Base-by-base conservation (phyloP, 106 monocot species). In the Dioscorea dumetorum region DNA sequence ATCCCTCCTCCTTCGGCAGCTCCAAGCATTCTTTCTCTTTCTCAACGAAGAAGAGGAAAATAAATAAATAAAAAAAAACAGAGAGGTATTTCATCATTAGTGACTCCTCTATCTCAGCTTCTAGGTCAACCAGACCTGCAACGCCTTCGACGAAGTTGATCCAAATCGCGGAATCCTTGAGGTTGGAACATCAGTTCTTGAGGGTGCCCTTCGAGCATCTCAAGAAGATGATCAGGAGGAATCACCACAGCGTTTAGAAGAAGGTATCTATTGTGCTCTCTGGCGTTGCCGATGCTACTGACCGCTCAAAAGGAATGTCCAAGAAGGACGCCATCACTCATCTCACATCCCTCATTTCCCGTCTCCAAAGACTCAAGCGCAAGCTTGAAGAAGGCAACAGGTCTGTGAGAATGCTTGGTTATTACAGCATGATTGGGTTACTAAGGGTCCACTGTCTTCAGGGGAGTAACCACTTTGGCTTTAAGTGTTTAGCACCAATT, bases 381-480 rank as follows among this genome's bases (percentile, higher is more conserved):
- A 97, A 97, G 92, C 72, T 88, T 48, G 95, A 91, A 62, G 95
- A 95, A 64, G 85, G 88, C 16, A 74, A 35, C 35, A 65, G 71
- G 64, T 53, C 23, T 67, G 88, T 0, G 95, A 91, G 84, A 77
- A 64, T 48, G n/a, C n/a, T n/a, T n/a, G n/a, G n/a, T n/a, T n/a
- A n/a, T n/a, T n/a, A 91, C 61, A 91, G 95, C 78, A 97, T 97
- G 91, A 76, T 97, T 41, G 95, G 95, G 12, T 70, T 97, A 78
- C 75, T 97, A 19, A 64, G 91, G 49, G 88, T 97, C 50, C 95
- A 97, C 68, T 97, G 95, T 64, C 88, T 97, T 70, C 73, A 91
- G 65, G 91, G 95, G 14, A 91, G 91, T 74, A 91, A 97, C 32
- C 84, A 78, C 49, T 88, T 88, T 60, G 95, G 86, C 0, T 54